Base-by-base conservation (phyloP, 2,329 filamentous ascomycete species). In the Clonostachys sp. region DNA sequence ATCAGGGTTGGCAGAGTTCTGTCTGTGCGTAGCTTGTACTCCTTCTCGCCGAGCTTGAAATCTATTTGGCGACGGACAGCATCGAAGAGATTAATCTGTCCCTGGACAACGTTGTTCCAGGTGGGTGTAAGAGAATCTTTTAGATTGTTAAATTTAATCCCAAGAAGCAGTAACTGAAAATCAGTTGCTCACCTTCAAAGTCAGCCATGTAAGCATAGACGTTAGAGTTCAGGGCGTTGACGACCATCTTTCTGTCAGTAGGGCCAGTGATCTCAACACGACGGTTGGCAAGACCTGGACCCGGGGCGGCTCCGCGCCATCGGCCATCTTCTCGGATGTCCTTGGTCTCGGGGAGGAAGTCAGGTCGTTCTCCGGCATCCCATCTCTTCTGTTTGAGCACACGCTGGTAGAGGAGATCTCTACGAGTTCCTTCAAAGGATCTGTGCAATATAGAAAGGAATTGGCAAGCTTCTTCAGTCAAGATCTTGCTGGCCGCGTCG, bases 131-230 rank as follows among this genome's bases (percentile, higher is more conserved):
- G 90, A 10, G 90, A 92, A 45, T 12, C 36, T 47, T 47, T 51
- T 51, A 57, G 24, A 57, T 50, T 12, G 8, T 48, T 16, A 18
- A 17, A 18, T 12, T 38, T 14, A 5, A n/a, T 17, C 16, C 5
- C 12, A 6, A 4, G 4, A 30, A 5, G 40, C 12, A 9, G 20
- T 20, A n/a, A n/a, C 14, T 34, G 13, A 7, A 62, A 16, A 7
- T 5, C 30, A n/a, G 5, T 30, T 14, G 61, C 75, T 53, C 67
- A 89, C 88, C 89, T 72, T 95, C 90, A 55, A 95, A 91, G 70
- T 95, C 90, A 36, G 90, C 90, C 90, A 95, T 95, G 62, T 95
- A 95, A 46, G 89, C 95, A 87, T 87, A 95, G 12, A 95, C 90
- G 60, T 95, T 81, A 39, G 89, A 84, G 70, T 95, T 95, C 64